Evolutionary conservation across 192 early-diverging fungal genomes (phyloP), one percentile per base, ranked within the genome.

Genomic region (Entomortierella beljakovae): DNA sequence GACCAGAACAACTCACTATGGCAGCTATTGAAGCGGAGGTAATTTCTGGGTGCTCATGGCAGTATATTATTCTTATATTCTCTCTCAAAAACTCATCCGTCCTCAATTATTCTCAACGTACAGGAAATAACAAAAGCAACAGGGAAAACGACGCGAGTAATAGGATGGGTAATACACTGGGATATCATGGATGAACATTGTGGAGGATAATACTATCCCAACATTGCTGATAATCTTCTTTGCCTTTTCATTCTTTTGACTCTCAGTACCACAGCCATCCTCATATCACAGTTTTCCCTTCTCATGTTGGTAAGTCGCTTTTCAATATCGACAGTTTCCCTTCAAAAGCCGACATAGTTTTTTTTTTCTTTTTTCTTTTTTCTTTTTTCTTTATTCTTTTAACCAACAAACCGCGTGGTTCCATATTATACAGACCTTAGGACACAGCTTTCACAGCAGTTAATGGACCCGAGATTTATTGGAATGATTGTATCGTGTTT

Each of bases 401-500:
- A n/a, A n/a, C n/a, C n/a, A n/a, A n/a, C n/a, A n/a, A n/a, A n/a
- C n/a, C n/a, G n/a, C n/a, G n/a, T n/a, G n/a, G n/a, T n/a, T n/a
- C n/a, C n/a, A n/a, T n/a, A n/a, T n/a, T 13, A 25, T 22, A 26
- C 18, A 84, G 86, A 87, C 52, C 57, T 87, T 11, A 61, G 80
- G 26, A 87, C 86, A 0, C 86, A 87, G 20, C 64, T 81, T 2
- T 77, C 82, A 5, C 84, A 87, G 42, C 86, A 87, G 42, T 38
- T 74, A 25, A 85, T 87, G 86, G 86, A 87, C 35, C 35, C 55
- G 10, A 68, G 82, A 35, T 87, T 87, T 35, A 82, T 87, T 46
- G 86, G 86, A 1, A 66, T 87, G 54, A 87, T 87, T 61, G 71
- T 87, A 0, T 87, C 86, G 1, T 85, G 83, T 52, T 87, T 87